Base-by-base conservation (phyloP, 345 rosid genomes). In the Dimocarpus longan region DNA sequence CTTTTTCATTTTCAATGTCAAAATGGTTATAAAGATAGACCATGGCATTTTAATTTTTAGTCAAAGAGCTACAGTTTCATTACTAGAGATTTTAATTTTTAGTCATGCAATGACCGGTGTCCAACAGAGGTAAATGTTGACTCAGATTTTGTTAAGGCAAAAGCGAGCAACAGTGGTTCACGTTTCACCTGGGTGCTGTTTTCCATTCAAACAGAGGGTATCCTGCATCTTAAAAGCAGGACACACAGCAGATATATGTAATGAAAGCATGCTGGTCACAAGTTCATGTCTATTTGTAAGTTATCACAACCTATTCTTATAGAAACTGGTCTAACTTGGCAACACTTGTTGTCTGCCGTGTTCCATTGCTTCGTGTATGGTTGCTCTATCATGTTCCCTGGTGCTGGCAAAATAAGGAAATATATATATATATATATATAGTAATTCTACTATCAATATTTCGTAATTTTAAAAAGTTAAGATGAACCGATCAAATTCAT, bases 331-430 rank as follows among this genome's bases (percentile, higher is more conserved):
- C 68, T 82, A 95, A 97, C 99, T 95, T 95, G 52, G 97, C 98
- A 72, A 95, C 89, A 71, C 99, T 95, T 84, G 93, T 95, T 18
- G 98, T 93, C 87, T 95, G 99, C 87, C n/a, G n/a, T 95, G 99
- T 88, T 95, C 99, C 99, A 95, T 95, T 79, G 98, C 99, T 82
- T 95, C 99, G 11, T 95, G 99, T 88, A 95, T 95, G 65, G 97
- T 93, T 77, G 98, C 98, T 80, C 98, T 88, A 86, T 95, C 98
- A 85, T 95, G 99, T 84, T 92, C 98, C 84, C 94, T 92, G 98
- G 92, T 93, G 84, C 98, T 95, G 89, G 60, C 78, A 63, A 62
- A 68, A 75, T 77, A 65, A 81, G 54, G 57, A 6, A 56, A 59
- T 60, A n/a, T 22, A 54, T 16, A 12, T 12, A 13, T 15, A 28